Evolutionary conservation across 192 early-diverging fungal species (phyloP).

Genomic region (Irineochytrium annulatum): DNA sequence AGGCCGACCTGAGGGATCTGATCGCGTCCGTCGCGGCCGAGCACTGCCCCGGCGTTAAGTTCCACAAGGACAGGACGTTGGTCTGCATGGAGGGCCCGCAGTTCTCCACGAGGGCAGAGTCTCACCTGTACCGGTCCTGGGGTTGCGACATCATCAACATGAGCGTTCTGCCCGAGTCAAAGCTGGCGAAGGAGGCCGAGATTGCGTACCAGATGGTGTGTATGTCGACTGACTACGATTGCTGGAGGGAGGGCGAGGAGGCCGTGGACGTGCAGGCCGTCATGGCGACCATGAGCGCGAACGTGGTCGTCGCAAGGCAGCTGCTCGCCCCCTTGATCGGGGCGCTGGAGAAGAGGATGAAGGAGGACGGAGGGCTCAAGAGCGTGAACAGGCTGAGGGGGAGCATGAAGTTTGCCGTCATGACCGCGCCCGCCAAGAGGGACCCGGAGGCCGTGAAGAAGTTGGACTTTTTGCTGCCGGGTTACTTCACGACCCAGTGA

Average conservation of each 20-base stretch:
- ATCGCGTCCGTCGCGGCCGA: constrained; percentile 51
- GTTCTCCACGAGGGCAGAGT: constrained; percentile 97
- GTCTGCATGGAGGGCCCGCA: constrained; percentile 98
- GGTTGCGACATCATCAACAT: constrained; percentile 97
- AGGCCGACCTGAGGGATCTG: constrained; percentile 65
- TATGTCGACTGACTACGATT: constrained; percentile 99
- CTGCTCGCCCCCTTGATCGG: constrained; percentile 76
- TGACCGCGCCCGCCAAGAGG: constrained; percentile 76
- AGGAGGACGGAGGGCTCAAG: constrained; percentile 47
- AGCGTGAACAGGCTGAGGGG: constrained; percentile 66
- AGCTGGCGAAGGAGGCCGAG: constrained; percentile 96
- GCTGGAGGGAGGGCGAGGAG: constrained; percentile 57
- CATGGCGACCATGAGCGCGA: constrained; percentile 83
- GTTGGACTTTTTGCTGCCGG: constrained; percentile 79
- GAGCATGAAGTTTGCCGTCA: constrained; percentile 76
- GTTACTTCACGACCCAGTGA: no score
- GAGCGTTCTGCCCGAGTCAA: constrained; percentile 93
- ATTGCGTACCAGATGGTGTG: constrained; percentile 98
- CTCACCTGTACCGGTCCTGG: constrained; percentile 91
- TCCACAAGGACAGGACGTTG: constrained; percentile 81
- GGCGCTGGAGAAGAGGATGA: constrained; percentile 60
- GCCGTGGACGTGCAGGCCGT: constrained; percentile 70
- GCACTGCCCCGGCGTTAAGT: constrained; percentile 44
- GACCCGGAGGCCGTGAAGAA: constrained; percentile 64
- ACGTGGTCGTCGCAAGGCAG: constrained; percentile 76